phyloP scores from a whole-genome alignment of 2,329 filamentous ascomycete genomes.

The Calonectria hawksworthii region DNA sequence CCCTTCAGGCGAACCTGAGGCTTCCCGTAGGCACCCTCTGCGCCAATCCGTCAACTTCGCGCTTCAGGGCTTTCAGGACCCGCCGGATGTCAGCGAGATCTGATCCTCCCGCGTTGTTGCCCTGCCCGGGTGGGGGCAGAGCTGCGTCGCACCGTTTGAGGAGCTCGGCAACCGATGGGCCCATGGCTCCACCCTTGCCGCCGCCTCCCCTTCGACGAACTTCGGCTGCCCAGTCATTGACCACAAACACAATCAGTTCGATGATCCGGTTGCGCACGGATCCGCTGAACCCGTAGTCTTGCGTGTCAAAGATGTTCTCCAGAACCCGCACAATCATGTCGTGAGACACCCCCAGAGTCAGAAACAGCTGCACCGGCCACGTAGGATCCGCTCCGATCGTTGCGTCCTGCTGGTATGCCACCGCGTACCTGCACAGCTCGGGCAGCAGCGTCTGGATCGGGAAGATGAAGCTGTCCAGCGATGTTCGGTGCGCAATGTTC shows the following conservation, averaged over 20 bases:
- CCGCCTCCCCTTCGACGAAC: conserved; percentile 62
- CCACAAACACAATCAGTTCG: conserved; percentile 66
- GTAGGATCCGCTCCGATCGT: conserved; percentile 69
- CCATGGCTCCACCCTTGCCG: conserved; percentile 56
- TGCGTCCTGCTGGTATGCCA: conserved; percentile 70
- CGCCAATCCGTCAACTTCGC: conserved; percentile 60
- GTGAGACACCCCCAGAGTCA: conserved; percentile 69
- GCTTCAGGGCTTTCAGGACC: conserved; percentile 57
- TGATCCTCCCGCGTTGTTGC: conserved; percentile 60
- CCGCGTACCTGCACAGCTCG: conserved; percentile 73
- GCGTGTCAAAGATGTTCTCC: conserved; percentile 70
- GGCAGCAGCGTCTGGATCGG: conserved; percentile 72
- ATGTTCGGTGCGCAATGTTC: conserved; percentile 75
- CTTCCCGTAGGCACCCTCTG: conserved; percentile 59
- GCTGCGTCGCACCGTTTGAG: conserved; percentile 64
- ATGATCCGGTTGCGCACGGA: conserved; percentile 64
- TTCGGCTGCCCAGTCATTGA: conserved; percentile 65
- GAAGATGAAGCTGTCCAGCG: conserved; percentile 76
- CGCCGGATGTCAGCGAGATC: conserved; percentile 61
- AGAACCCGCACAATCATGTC: conserved; percentile 69
- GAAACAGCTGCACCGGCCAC: conserved; percentile 71
- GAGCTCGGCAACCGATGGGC: conserved; percentile 63
- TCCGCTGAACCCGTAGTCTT: conserved; percentile 71
- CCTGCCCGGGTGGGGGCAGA: conserved; percentile 55
- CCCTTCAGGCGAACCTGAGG: conserved; percentile 60